A percentile compares a stretch with the other conserved stretches of the same genome.
These are phyloP conservation scores for Sanghuangporus sanghuang DNA, from an alignment of 1,284 basidiomycete species.

Conservation along the genomic window DNA sequence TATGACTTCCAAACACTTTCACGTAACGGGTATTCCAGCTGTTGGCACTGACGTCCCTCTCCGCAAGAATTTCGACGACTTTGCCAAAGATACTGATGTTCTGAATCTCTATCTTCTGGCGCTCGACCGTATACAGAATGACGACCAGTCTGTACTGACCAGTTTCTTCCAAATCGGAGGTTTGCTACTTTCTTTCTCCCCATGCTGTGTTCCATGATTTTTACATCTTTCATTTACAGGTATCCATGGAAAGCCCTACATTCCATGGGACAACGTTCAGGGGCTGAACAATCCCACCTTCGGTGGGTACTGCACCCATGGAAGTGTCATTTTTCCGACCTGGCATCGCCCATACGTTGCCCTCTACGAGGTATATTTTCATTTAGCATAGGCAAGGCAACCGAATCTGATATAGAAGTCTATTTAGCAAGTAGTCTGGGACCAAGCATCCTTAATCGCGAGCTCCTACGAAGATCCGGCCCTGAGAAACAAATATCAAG, in stretches of 20 bases:
- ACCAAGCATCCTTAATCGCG: slow-evolving; percentile 33
- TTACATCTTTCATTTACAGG: slow-evolving; percentile 21
- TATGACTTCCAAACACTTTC: slow-evolving; percentile 16
- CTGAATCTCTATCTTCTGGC: slow-evolving; percentile 48
- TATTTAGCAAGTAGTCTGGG: slow-evolving; percentile 39
- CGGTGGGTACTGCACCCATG: slow-evolving; percentile 46
- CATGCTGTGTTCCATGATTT: not conserved
- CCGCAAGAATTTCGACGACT: slow-evolving; percentile 41
- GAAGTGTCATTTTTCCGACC: slow-evolving; percentile 45
- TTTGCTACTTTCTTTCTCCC: not conserved
- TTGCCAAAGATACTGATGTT: slow-evolving; percentile 37
- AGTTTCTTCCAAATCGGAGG: slow-evolving; percentile 40
- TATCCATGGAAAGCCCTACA: slow-evolving; percentile 46
- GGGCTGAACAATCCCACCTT: slow-evolving; percentile 25
- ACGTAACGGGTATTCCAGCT: slow-evolving; percentile 16
- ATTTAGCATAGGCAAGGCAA: not conserved
- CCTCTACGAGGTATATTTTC: slow-evolving; percentile 38
- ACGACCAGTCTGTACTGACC: slow-evolving; percentile 27
- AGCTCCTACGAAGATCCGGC: not conserved
- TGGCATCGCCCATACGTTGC: slow-evolving; percentile 50
- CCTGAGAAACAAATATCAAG: slow-evolving; percentile 26
- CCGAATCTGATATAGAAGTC: not conserved
- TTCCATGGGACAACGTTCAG: slow-evolving; percentile 36
- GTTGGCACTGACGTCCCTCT: slow-evolving; percentile 20
- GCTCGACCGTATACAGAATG: slow-evolving; percentile 31